phyloP scores from a whole-genome alignment of 164 flowering plant species.

The Magnolia sinica region DNA sequence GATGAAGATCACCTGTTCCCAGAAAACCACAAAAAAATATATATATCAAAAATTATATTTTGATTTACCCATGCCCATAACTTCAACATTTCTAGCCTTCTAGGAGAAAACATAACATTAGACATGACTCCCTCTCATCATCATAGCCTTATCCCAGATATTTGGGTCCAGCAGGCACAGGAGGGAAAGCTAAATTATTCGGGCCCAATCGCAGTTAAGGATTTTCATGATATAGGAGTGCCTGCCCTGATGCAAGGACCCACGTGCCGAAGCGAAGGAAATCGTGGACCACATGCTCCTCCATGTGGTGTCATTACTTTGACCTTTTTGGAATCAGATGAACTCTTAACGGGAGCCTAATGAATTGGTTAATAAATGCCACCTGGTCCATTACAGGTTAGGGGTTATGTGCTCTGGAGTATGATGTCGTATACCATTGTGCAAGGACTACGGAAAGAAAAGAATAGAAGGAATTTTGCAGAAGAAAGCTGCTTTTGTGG shows the following conservation, averaged over 20 bases:
- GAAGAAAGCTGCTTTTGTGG: no score
- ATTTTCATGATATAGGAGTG: not conserved
- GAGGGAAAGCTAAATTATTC: not conserved
- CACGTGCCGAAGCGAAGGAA: not conserved
- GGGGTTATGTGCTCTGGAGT: no score
- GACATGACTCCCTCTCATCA: no score
- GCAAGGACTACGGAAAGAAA: no score
- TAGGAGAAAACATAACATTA: not conserved
- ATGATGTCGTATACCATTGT: no score
- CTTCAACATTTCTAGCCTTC: not conserved
- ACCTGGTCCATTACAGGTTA: no score
- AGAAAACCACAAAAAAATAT: not conserved
- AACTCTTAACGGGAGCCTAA: no score
- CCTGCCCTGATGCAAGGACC: not conserved
- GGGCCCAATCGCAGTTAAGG: not conserved
- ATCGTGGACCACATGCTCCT: no score
- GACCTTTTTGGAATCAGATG: no score
- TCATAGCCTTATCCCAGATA: not conserved
- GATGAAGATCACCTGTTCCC: conserved; percentile 72
- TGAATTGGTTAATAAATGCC: no score
- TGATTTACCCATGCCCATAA: not conserved
- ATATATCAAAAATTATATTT: not conserved
- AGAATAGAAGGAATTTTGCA: no score
- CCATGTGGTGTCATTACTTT: no score
- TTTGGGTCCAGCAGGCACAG: not conserved